Evolutionary conservation across 495 filamentous ascomycete species (phyloP).

Genomic region (Tuber calosporum): DNA sequence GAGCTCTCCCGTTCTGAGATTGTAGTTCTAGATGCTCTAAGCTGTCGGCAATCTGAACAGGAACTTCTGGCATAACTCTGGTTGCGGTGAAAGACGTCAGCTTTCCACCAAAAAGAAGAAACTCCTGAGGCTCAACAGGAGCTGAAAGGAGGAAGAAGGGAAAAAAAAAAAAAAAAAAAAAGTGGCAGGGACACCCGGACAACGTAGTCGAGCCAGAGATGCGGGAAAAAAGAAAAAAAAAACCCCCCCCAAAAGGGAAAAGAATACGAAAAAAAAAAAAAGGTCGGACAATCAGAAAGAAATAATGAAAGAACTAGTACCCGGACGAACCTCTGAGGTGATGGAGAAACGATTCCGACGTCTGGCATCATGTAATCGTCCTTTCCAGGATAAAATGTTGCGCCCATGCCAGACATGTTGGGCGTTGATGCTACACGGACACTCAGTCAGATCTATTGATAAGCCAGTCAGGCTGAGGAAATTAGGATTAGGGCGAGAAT

Average conservation of each 20-base stretch:
- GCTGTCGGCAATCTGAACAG: constrained; percentile 75
- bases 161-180: constrained; percentile 16
- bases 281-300: constrained; percentile 20
- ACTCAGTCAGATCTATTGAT: background rate
- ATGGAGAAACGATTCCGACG: constrained; percentile 68
- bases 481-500: background rate
- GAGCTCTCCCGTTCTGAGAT: constrained; percentile 45
- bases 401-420: constrained; percentile 50
- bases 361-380: constrained; percentile 67
- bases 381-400: constrained; percentile 85
- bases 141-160: constrained; percentile 19
- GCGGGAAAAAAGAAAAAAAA: constrained; percentile 18
- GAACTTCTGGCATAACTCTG: constrained; percentile 70
- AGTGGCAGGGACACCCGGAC: constrained; percentile 29
- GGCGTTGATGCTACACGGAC: background rate
- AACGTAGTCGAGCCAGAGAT: constrained; percentile 9
- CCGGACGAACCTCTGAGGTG: constrained; percentile 89
- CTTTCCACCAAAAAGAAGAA: background rate
- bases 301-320: constrained; percentile 28
- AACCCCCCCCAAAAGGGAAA: constrained; percentile 22
- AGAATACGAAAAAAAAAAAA: constrained; percentile 18
- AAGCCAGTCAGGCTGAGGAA: background rate
- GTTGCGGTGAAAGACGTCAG: constrained; percentile 14
- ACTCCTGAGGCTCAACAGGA: background rate
- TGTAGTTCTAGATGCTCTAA: constrained; percentile 82